A percentile compares a stretch with the other conserved stretches of the same genome.
Evolutionary conservation across 495 filamentous ascomycete genomes (phyloP).

Genomic region (Daldinia decipiens): DNA sequence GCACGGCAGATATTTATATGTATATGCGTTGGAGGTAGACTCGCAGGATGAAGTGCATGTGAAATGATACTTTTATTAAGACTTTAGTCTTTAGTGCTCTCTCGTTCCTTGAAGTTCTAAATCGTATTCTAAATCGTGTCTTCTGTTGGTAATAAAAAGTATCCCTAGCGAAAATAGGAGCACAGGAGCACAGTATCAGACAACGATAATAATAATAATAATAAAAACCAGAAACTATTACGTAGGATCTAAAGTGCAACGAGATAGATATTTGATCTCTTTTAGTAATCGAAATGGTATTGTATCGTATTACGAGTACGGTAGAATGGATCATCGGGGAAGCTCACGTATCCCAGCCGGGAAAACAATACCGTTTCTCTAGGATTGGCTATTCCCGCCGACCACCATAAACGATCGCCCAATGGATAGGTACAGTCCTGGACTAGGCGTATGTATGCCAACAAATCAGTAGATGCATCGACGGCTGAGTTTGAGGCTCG

Average conservation of each 20-base stretch:
- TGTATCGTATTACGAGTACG: constrained; percentile 24
- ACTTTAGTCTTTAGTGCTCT: neutral
- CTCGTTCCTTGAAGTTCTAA: neutral
- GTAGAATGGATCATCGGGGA: constrained; percentile 37
- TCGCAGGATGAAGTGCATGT: neutral
- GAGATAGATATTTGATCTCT: constrained; percentile 18
- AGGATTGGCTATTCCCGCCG: constrained; percentile 37
- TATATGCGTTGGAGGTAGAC: constrained; percentile 9
- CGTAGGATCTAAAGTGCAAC: constrained; percentile 12
- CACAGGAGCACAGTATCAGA: neutral
- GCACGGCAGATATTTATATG: constrained; percentile 21
- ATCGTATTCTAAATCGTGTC: neutral
- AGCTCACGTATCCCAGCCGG: constrained; percentile 37
- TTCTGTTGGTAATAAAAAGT: neutral
- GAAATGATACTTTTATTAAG: constrained; percentile 11
- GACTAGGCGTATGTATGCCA: constrained; percentile 42
- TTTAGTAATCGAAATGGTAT: constrained; percentile 21
- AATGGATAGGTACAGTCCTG: constrained; percentile 34
- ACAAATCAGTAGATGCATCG: constrained; percentile 44
- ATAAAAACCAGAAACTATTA: neutral
- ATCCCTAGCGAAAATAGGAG: constrained; percentile 1
- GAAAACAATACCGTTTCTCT: constrained; percentile 35
- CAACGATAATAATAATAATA: neutral
- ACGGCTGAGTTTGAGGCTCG: constrained; percentile 42
- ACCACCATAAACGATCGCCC: constrained; percentile 36